Evolutionary conservation across 1,139 yeast species (phyloP).

Genomic region (Yamadazyma mexicana): DNA sequence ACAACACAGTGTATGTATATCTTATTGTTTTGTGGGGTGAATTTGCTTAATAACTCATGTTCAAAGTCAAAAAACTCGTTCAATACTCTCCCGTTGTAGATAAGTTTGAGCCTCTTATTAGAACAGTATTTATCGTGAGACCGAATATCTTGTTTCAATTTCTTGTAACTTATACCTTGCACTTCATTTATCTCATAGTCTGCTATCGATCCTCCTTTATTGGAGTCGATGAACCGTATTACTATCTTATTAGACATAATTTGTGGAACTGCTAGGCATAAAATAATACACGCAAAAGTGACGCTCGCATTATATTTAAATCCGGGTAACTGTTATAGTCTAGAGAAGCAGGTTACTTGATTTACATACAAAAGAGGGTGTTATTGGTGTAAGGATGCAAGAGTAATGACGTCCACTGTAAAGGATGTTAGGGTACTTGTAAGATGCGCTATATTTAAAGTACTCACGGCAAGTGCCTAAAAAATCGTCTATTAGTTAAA

Average conservation of each 20-base stretch:
- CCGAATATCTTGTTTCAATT: constrained; percentile 26
- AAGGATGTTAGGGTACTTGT: too few relatives aligned
- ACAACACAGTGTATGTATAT: constrained; percentile 78
- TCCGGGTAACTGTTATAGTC: constrained; percentile 1
- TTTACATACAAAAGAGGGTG: too few relatives aligned
- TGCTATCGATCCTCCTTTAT: constrained; percentile 12
- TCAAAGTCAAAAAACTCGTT: constrained; percentile 58
- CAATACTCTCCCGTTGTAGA: constrained; percentile 72
- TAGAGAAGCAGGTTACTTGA: too few relatives aligned
- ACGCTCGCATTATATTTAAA: not conserved
- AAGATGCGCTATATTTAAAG: too few relatives aligned
- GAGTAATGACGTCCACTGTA: too few relatives aligned
- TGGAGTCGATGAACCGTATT: constrained; percentile 17
- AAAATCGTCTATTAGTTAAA: too few relatives aligned
- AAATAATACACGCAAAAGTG: not conserved
- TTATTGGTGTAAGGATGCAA: too few relatives aligned
- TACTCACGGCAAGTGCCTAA: too few relatives aligned
- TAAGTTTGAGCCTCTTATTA: constrained; percentile 62
- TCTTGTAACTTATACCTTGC: constrained; percentile 6
- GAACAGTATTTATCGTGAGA: constrained; percentile 24
- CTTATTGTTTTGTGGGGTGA: constrained; percentile 14
- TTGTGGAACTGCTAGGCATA: not conserved
- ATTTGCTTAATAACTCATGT: constrained; percentile 38
- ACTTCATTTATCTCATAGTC: constrained; percentile 10
- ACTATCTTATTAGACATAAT: constrained; percentile 7